phyloP scores from a whole-genome alignment of 73 alveolate genomes.

The Stentor roeselii region DNA sequence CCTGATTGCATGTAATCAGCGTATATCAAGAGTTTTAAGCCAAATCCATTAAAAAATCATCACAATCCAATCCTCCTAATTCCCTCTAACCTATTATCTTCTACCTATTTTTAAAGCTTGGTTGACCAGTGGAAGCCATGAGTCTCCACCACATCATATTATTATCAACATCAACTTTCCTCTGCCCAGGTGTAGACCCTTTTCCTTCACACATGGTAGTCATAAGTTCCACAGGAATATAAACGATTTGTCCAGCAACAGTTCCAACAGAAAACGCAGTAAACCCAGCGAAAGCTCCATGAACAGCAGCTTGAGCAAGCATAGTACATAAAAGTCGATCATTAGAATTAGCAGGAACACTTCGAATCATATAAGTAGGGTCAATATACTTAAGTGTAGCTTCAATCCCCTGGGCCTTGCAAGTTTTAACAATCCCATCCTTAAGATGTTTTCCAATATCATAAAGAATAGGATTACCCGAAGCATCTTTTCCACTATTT shows the following conservation, averaged over 20 bases:
- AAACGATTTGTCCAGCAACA: conserved; percentile 68
- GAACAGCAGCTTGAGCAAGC: conserved; percentile 93
- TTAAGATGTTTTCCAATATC: conserved; percentile 91
- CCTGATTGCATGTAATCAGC: too few species aligned
- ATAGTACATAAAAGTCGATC: conserved; percentile 89
- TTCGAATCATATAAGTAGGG: conserved; percentile 98
- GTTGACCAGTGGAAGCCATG: conserved; percentile 90
- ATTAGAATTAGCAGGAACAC: conserved; percentile 85
- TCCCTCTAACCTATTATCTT: too few species aligned
- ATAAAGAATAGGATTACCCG: conserved; percentile 79
- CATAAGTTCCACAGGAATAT: conserved; percentile 74
- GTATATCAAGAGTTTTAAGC: too few species aligned
- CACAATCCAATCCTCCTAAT: too few species aligned
- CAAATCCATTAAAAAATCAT: too few species aligned
- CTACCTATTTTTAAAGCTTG: conserved; percentile 65
- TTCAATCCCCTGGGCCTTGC: conserved; percentile 52
- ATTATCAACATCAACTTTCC: conserved; percentile 64
- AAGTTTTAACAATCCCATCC: conserved; percentile 73
- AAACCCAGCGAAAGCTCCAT: conserved; percentile 91
- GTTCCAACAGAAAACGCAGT: conserved; percentile 84
- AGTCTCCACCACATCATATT: conserved; percentile 75
- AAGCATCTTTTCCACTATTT: conserved; percentile 71
- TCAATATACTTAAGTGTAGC: conserved; percentile 88
- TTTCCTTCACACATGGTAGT: conserved; percentile 54
- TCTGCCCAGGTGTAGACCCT: conserved; percentile 28